Conservation (phyloP, 192 early-diverging fungal genomes). For the Pilobolus umbonatus region DNA sequence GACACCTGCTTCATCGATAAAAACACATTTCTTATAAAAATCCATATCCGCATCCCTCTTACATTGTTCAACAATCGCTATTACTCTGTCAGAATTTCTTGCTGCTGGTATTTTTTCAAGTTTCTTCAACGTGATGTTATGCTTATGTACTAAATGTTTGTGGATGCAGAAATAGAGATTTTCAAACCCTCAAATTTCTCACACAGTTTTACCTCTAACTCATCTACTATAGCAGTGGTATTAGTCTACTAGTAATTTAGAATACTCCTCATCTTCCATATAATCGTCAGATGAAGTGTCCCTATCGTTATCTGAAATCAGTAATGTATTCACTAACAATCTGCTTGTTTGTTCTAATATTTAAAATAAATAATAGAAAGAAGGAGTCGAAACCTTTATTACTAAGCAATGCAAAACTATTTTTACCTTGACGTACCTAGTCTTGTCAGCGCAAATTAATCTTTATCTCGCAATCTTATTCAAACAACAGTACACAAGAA, state of each 20-base stretch:
- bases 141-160: slow-evolving; percentile 20
- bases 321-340: slow-evolving; percentile 15
- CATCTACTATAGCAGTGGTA: no score
- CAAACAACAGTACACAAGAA: slow-evolving; percentile 9
- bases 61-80: neutral
- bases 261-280: slow-evolving; percentile 11
- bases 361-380: slow-evolving; percentile 18
- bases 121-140: slow-evolving; percentile 12
- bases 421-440: slow-evolving; percentile 7
- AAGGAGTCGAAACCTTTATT: slow-evolving; percentile 18
- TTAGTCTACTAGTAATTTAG: no score
- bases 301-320: slow-evolving; percentile 16
- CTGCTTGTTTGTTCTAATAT: no score
- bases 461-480: slow-evolving; percentile 14
- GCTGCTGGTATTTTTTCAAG: neutral
- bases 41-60: slow-evolving; percentile 3
- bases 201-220: neutral
- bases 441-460: slow-evolving; percentile 13
- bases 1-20: slow-evolving; percentile 27
- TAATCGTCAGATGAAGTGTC: no score
- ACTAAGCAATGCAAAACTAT: slow-evolving; percentile 7
- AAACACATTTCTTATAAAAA: slow-evolving; percentile 22
- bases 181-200: slow-evolving; percentile 6
- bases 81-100: neutral
- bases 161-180: slow-evolving; percentile 21